These are phyloP conservation scores for Dictyostelium intermedium DNA, from an alignment of 78 protist species.

Conservation along the genomic window DNA sequence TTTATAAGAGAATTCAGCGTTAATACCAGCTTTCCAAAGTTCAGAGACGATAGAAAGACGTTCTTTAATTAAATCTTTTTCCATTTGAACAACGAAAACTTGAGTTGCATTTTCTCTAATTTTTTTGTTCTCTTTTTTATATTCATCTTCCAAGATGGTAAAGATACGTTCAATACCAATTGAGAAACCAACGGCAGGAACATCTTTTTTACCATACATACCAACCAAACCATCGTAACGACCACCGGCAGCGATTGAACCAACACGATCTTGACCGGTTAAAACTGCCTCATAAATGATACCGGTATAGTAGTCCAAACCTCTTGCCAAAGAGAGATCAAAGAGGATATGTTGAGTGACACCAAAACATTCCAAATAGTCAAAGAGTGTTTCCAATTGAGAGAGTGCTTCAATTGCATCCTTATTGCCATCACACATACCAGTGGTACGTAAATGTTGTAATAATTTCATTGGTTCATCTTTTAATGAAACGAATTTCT, in stretches of 20 bases:
- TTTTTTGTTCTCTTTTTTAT: not conserved
- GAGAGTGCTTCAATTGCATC: slow-evolving; percentile 80
- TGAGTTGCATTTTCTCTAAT: slow-evolving; percentile 47
- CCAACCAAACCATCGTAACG: slow-evolving; percentile 96
- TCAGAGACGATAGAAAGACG: slow-evolving; percentile 57
- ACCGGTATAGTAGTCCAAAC: slow-evolving; percentile 98
- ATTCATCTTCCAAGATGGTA: slow-evolving; percentile 81
- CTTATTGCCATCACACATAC: slow-evolving; percentile 13
- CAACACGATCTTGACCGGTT: slow-evolving; percentile 76
- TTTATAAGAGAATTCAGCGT: slow-evolving; percentile 83
- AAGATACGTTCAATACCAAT: slow-evolving; percentile 96
- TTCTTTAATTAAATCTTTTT: slow-evolving; percentile 64
- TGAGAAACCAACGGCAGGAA: slow-evolving; percentile 95
- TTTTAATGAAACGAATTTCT: slow-evolving; percentile 67
- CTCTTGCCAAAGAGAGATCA: slow-evolving; percentile 94
- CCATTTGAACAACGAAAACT: slow-evolving; percentile 72
- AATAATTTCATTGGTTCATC: slow-evolving; percentile 76
- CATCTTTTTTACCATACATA: slow-evolving; percentile 82
- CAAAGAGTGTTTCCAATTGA: slow-evolving; percentile 72
- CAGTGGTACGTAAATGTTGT: not conserved
- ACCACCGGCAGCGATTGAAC: slow-evolving; percentile 97
- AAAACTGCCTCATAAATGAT: slow-evolving; percentile 94
- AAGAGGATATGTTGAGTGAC: slow-evolving; percentile 78
- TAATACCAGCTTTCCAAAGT: slow-evolving; percentile 90
- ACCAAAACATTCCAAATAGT: slow-evolving; percentile 55